Base-by-base conservation (phyloP, 1,284 basidiomycete genomes). In the Takashimella tepidaria region DNA sequence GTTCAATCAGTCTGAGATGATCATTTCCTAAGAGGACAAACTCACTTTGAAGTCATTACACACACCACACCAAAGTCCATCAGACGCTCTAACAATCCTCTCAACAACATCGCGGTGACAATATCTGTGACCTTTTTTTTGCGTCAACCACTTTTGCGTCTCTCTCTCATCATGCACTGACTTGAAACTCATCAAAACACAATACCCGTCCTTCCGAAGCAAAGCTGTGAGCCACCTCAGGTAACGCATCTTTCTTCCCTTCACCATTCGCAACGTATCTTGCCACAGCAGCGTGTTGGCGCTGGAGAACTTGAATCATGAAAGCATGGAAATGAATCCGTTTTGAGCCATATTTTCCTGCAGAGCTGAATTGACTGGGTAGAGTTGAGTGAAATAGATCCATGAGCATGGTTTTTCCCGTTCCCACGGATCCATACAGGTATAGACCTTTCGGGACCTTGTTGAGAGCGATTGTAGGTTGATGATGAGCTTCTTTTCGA, bases 101-200 rank as follows among this genome's bases (percentile, higher is more conserved):
- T 81, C 26, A 99, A 80, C 57, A 99, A 92, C 96, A 99, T 98
- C 11, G 96, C 96, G 65, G 98, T 93, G 19, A 90, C 95, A 62
- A 98, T 98, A 76, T 98, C 95, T 12, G 93, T 97, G 10, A 98
- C 91, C 86, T 89, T 61, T 12, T 1, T 5, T 45, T 6, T n/a
- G n/a, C n/a, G n/a, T n/a, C n/a, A n/a, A n/a, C n/a, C n/a, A n/a
- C n/a, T n/a, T n/a, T n/a, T n/a, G n/a, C n/a, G n/a, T n/a, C n/a
- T n/a, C n/a, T n/a, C n/a, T n/a, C n/a, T n/a, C n/a, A n/a, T n/a
- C n/a, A 8, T 37, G 31, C 16, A 61, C 79, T 65, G 68, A 88
- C 89, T 82, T 98, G 95, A 69, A 98, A 98, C 78, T 99, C 96
- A 71, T 98, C 95, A 70, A 99, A 97, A 71, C 95, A 98, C 40